A percentile compares a stretch with the other conserved stretches of the same genome.
These are phyloP conservation scores for Nakazawaea ernobii DNA, from an alignment of 805 yeast genomes.

Conservation along the genomic window DNA sequence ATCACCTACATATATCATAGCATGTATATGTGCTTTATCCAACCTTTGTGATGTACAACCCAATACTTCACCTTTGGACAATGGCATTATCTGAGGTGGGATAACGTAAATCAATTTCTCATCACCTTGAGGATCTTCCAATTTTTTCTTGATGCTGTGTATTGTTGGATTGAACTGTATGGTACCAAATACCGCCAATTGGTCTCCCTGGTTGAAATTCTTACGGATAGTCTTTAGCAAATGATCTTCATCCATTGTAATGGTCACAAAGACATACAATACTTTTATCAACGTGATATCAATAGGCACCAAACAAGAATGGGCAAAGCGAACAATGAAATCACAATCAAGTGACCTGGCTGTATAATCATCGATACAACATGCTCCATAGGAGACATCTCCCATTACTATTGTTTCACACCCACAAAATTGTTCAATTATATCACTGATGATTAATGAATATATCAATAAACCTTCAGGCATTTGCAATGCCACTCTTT, in stretches of 20 bases:
- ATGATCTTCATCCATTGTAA: conserved; percentile 79
- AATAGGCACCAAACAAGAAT: conserved; percentile 92
- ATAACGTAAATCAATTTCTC: conserved; percentile 51
- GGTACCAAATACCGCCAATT: conserved; percentile 86
- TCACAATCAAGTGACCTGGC: conserved; percentile 93
- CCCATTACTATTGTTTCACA: conserved; percentile 95
- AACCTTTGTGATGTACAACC: conserved; percentile 93
- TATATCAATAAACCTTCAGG: conserved; percentile 93
- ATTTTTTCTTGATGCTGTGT: conserved; percentile 64
- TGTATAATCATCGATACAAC: conserved; percentile 95
- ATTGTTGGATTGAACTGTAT: conserved; percentile 95
- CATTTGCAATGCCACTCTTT: conserved; percentile 90
- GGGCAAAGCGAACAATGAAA: conserved; percentile 93
- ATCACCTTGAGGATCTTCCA: conserved; percentile 32
- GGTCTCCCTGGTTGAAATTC: conserved; percentile 59
- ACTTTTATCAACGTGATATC: conserved; percentile 89
- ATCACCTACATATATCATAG: conserved; percentile 91
- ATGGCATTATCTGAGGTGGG: conserved; percentile 89
- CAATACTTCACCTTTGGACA: conserved; percentile 91
- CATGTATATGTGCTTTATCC: conserved; percentile 56
- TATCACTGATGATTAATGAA: conserved; percentile 85
- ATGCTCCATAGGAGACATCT: conserved; percentile 97
- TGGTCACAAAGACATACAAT: conserved; percentile 92
- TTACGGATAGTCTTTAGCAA: conserved; percentile 67
- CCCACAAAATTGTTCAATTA: conserved; percentile 82